Evolutionary conservation across 2,329 filamentous ascomycete species (phyloP), one percentile per base, ranked within the genome.

Genomic region (Diaporthe sp.): DNA sequence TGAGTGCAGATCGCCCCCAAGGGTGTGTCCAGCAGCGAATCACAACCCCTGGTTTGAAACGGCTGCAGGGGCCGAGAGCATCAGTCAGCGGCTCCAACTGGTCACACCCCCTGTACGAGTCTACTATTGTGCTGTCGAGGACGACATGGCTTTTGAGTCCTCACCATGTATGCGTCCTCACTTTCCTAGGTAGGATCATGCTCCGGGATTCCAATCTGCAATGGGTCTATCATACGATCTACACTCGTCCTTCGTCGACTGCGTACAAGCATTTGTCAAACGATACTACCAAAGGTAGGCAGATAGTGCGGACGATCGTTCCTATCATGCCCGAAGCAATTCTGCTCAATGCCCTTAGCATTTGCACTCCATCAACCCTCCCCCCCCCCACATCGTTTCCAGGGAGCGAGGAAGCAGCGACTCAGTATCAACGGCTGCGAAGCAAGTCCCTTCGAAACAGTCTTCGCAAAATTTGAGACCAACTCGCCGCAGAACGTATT

Each of bases 1-100:
- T 71, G 68, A 71, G 65, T 70, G 47, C 65, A 28, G 65, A 70
- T 70, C 65, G 49, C 49, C 65, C 65, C 65, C 47, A 70, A 70
- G 65, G 65, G 13, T 70, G n/a, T 34, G 1, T 28, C 49, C 65
- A 70, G 65, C 49, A 70, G 49, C 65, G n/a, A 70, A 70, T 70
- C 65, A 70, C 34, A 42, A 25, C 37, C 65, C 65, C 65, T 70
- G 34, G n/a, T 70, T 55, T 55, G 49, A 70, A 70, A 55, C 65
- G 49, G 49, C 65, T 70, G 65, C 65, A 70, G 65, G 65, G 65
- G 65, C 65, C 65, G 65, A 42, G 34, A 70, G 47, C 65, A 53
- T 70, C 65, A 70, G 49, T 70, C 34, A 70, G 65, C 65, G 44
- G 47, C 13, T 25, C n/a, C 31, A n/a, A n/a, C 34, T 28, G n/a